phyloP scores from a whole-genome alignment of 306 rosid species.

The Hippophae rhamnoides region DNA sequence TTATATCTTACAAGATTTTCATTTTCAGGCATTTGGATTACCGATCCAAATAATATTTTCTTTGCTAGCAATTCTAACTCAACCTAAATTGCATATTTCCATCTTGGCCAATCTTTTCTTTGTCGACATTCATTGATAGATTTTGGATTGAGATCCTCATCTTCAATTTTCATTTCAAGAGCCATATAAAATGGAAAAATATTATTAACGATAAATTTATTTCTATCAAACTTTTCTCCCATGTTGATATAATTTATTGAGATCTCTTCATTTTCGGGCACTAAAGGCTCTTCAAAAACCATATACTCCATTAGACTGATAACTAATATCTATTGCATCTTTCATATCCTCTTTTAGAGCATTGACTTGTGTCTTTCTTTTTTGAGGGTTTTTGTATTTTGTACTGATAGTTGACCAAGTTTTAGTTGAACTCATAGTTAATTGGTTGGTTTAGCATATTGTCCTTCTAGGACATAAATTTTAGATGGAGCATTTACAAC shows the following conservation, averaged over 20 bases:
- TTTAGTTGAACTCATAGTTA: slow-evolving; percentile 1
- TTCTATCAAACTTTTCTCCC: no score
- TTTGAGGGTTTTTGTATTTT: background rate
- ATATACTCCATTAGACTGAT: no score
- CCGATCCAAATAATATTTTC: no score
- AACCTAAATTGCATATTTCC: no score
- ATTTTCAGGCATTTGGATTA: no score
- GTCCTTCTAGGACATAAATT: background rate
- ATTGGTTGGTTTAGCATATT: background rate
- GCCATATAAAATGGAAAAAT: background rate
- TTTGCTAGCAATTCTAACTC: no score
- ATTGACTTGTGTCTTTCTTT: background rate
- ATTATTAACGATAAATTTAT: background rate
- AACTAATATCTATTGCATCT: no score
- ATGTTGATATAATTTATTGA: no score
- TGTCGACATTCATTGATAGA: background rate
- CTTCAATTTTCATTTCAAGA: background rate
- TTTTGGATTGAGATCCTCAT: background rate
- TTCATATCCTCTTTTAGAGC: no score
- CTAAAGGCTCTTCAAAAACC: background rate
- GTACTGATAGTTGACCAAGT: background rate
- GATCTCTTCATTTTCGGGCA: background rate
- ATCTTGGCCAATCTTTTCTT: background rate
- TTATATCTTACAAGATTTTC: no score
- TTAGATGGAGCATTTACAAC: background rate